These are phyloP conservation scores for Lachnellula willkommii DNA, from an alignment of 2,329 filamentous ascomycete genomes.

Conservation along the genomic window DNA sequence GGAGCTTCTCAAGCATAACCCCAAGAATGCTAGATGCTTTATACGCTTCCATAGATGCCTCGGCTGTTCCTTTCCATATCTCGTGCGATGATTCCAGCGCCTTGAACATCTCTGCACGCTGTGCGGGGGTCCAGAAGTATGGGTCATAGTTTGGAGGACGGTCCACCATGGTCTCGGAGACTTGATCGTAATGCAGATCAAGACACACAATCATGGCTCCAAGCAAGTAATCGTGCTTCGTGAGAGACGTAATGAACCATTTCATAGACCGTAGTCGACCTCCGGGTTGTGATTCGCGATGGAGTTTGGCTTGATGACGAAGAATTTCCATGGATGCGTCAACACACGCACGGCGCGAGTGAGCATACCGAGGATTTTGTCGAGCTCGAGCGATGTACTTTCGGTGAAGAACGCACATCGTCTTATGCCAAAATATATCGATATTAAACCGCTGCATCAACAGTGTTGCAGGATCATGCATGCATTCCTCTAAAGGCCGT, in stretches of 20 bases:
- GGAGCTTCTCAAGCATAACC: slow-evolving; percentile 78
- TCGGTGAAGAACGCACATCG: slow-evolving; percentile 81
- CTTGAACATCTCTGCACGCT: slow-evolving; percentile 69
- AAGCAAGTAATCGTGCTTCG: slow-evolving; percentile 78
- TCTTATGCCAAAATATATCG: slow-evolving; percentile 82
- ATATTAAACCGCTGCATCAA: slow-evolving; percentile 82
- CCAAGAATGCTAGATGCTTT: slow-evolving; percentile 79
- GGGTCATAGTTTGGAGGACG: slow-evolving; percentile 39
- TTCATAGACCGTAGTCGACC: slow-evolving; percentile 68
- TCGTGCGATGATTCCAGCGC: slow-evolving; percentile 65
- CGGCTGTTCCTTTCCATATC: slow-evolving; percentile 75
- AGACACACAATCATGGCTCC: slow-evolving; percentile 79
- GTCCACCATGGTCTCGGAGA: slow-evolving; percentile 32
- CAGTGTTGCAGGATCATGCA: slow-evolving; percentile 73
- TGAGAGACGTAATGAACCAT: slow-evolving; percentile 74
- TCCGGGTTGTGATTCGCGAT: slow-evolving; percentile 66
- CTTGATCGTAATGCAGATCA: slow-evolving; percentile 68
- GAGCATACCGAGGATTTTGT: slow-evolving; percentile 73
- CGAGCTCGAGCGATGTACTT: slow-evolving; percentile 77
- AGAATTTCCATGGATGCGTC: slow-evolving; percentile 82
- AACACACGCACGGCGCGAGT: slow-evolving; percentile 77
- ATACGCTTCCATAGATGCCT: slow-evolving; percentile 80
- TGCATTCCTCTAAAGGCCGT: slow-evolving; percentile 66
- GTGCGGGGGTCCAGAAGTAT: slow-evolving; percentile 52
- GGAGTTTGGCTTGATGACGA: slow-evolving; percentile 67